Conservation (phyloP, 2,329 filamentous ascomycete species). For the Arthroderma sp. region DNA sequence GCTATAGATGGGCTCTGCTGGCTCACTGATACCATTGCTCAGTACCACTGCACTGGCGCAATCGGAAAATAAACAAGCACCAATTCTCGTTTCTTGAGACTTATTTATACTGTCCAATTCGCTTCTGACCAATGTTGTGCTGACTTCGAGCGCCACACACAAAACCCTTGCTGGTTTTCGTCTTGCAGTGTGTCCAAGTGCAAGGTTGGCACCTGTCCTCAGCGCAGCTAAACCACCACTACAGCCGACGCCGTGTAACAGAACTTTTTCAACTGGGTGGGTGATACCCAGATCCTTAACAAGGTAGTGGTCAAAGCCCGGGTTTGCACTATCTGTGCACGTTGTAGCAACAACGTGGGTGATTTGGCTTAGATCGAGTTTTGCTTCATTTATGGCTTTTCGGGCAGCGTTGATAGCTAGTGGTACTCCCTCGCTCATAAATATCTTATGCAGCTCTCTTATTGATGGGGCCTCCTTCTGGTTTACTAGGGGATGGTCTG, state of each 20-base stretch:
- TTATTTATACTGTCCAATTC: conserved; percentile 1
- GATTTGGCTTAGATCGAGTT: not conserved
- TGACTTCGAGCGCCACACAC: not conserved
- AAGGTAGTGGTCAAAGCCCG: not conserved
- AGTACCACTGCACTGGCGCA: conserved; percentile 1
- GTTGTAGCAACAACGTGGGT: conserved; percentile 3
- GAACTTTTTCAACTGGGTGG: not conserved
- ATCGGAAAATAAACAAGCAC: conserved; percentile 1
- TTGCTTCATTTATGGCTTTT: not conserved
- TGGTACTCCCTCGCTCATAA: not conserved
- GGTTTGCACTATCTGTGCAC: conserved; percentile 3
- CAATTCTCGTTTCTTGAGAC: not conserved
- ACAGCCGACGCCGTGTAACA: conserved; percentile 2
- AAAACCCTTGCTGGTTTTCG: not conserved
- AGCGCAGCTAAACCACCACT: conserved; percentile 1
- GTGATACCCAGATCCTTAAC: not conserved
- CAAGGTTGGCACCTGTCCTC: conserved; percentile 1
- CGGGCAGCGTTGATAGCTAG: conserved; percentile 1
- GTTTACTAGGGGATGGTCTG: conserved; percentile 1
- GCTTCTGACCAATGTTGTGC: conserved; percentile 2
- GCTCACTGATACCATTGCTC: conserved; percentile 1
- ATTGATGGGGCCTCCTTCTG: not conserved
- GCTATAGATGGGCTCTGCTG: not conserved
- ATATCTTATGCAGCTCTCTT: conserved; percentile 1
- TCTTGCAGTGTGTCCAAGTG: not conserved